Percentiles rank a stretch among this genome's conserved stretches.
phyloP scores from a whole-genome alignment of 768 basidiomycete species.

The Serendipita vermifera region DNA sequence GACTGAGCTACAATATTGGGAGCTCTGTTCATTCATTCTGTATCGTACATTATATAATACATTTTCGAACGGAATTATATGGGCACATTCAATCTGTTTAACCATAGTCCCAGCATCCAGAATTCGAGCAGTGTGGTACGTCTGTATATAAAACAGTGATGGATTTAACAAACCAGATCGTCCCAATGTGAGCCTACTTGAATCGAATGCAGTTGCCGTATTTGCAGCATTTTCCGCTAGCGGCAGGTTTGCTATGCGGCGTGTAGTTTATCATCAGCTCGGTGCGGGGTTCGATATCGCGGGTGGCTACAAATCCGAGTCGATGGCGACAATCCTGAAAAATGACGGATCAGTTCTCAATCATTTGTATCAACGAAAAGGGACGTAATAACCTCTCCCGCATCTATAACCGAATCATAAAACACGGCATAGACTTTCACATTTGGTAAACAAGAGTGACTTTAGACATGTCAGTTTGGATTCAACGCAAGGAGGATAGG shows the following conservation, averaged over 20 bases:
- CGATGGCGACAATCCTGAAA: constrained; percentile 38
- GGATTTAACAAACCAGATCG: too few relatives aligned
- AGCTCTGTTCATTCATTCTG: too few relatives aligned
- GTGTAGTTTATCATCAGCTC: constrained; percentile 59
- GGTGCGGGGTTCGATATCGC: constrained; percentile 34
- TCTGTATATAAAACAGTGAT: too few relatives aligned
- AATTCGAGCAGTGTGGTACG: too few relatives aligned
- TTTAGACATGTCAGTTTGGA: constrained; percentile 24
- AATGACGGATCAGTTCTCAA: too few relatives aligned
- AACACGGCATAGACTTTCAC: constrained; percentile 44
- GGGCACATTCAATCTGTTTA: too few relatives aligned
- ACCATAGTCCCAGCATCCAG: too few relatives aligned
- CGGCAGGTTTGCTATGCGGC: constrained; percentile 24
- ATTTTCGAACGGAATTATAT: too few relatives aligned
- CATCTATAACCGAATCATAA: constrained; percentile 42
- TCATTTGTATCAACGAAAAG: too few relatives aligned
- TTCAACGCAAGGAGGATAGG: not conserved
- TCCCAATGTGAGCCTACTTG: too few relatives aligned
- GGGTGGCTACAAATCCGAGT: constrained; percentile 42
- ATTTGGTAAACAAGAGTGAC: constrained; percentile 58
- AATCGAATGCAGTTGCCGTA: not conserved
- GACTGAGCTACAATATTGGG: too few relatives aligned
- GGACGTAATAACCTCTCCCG: constrained; percentile 12
- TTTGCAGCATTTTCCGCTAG: not conserved
- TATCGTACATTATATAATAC: too few relatives aligned